Evolutionary conservation across 2,329 filamentous ascomycete species (phyloP).

Genomic region (Colletotrichum neosansevieriae): DNA sequence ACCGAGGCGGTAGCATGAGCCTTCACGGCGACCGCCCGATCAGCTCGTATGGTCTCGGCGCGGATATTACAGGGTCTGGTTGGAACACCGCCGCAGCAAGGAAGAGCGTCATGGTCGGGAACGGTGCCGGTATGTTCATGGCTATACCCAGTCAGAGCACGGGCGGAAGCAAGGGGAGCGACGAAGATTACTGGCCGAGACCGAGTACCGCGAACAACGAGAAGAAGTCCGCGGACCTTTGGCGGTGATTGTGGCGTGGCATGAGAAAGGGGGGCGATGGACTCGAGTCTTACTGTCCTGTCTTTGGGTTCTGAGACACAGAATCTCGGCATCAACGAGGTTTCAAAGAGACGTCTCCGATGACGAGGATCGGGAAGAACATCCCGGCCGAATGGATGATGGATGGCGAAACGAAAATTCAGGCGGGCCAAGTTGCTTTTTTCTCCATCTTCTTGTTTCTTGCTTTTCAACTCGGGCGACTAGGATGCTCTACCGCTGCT

Average conservation of each 20-base stretch:
- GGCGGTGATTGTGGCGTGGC: conserved; percentile 21
- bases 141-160: conserved; percentile 57
- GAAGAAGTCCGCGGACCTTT: conserved; percentile 34
- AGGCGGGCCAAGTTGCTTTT: not conserved
- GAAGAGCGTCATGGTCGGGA: conserved; percentile 66
- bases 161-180: conserved; percentile 40
- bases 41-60: conserved; percentile 69
- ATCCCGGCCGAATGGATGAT: too few relatives aligned
- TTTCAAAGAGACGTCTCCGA: too few relatives aligned
- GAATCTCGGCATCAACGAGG: too few relatives aligned
- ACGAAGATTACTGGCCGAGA: conserved; percentile 51
- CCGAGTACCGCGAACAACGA: conserved; percentile 39
- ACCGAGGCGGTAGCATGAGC: conserved; percentile 37
- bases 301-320: too few relatives aligned
- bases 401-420: too few relatives aligned
- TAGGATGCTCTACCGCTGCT: conserved; percentile 23
- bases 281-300: too few relatives aligned
- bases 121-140: conserved; percentile 64
- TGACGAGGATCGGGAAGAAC: too few relatives aligned
- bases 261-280: too few relatives aligned
- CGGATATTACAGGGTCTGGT: conserved; percentile 60
- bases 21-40: conserved; percentile 55
- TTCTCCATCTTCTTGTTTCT: not conserved
- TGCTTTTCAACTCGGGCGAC: conserved; percentile 14
- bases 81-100: conserved; percentile 66